phyloP scores from a whole-genome alignment of 179 eudicot species.

The Beta corolliflora region DNA sequence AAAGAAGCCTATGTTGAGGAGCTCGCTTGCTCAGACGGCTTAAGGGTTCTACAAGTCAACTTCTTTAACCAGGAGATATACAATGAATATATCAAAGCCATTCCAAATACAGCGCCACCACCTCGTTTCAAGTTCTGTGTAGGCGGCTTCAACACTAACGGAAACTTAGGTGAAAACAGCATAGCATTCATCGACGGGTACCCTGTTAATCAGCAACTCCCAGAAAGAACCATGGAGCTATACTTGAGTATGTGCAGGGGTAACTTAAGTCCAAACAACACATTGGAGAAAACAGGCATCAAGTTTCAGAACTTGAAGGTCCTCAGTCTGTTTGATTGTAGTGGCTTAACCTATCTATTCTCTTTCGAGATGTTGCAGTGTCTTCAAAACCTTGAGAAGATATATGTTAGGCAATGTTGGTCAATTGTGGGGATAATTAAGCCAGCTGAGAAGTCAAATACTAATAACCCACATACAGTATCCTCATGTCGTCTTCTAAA shows the following conservation, averaged over 20 bases:
- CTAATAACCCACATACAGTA: not conserved
- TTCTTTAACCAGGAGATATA: constrained; percentile 6
- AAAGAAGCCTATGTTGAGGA: constrained; percentile 2
- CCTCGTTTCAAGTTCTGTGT: constrained; percentile 17
- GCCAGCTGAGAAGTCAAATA: not conserved
- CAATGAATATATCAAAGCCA: not conserved
- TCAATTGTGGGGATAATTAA: not conserved
- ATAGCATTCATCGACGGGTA: constrained; percentile 10
- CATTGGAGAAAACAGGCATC: not conserved
- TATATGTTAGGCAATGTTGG: not conserved
- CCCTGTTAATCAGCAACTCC: constrained; percentile 3
- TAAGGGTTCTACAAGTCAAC: constrained; percentile 11
- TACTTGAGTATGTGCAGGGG: not conserved
- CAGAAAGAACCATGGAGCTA: constrained; percentile 10
- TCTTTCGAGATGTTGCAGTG: not conserved
- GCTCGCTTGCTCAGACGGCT: not conserved
- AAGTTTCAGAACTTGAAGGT: constrained; percentile 14
- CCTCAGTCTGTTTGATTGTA: constrained; percentile 7
- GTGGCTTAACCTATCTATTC: constrained; percentile 12
- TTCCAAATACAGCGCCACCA: not conserved
- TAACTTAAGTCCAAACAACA: not conserved
- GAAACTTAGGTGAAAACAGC: constrained; percentile 15
- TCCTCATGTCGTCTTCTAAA: not conserved
- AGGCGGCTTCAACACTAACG: constrained; percentile 9
- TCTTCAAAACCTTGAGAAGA: constrained; percentile 4